Evolutionary conservation across 2,329 filamentous ascomycete genomes (phyloP).

Genomic region (Penicillium vulpinum): DNA sequence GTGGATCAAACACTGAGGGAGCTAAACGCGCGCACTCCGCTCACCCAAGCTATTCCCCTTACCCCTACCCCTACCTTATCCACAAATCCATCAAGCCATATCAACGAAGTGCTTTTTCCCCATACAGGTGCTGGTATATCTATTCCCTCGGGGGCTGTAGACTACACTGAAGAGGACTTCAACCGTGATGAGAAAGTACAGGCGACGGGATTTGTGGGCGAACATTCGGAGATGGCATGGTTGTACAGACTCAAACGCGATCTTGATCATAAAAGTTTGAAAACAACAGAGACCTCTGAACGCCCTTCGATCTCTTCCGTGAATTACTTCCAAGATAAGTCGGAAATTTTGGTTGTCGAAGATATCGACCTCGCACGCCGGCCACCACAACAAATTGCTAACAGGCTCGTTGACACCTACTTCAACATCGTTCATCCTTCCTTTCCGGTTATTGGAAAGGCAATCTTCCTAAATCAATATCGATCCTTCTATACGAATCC

Average conservation of each 20-base stretch:
- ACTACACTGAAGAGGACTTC: conserved; percentile 48
- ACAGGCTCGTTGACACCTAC: conserved; percentile 42
- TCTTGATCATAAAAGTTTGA: conserved; percentile 31
- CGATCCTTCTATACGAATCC: conserved; percentile 36
- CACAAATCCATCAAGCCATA: neutral
- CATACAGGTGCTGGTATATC: conserved; percentile 16
- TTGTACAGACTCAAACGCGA: conserved; percentile 43
- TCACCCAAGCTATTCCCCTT: neutral
- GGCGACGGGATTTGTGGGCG: conserved; percentile 46
- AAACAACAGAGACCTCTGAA: conserved; percentile 19
- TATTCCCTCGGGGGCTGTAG: conserved; percentile 37
- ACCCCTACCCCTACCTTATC: conserved; percentile 10
- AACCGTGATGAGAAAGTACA: conserved; percentile 41
- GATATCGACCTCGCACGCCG: conserved; percentile 39
- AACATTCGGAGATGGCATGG: conserved; percentile 48
- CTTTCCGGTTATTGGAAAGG: conserved; percentile 45
- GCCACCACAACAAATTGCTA: conserved; percentile 39
- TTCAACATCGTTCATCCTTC: conserved; percentile 42
- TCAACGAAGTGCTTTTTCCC: neutral
- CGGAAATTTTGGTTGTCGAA: conserved; percentile 34
- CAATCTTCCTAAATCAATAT: conserved; percentile 42
- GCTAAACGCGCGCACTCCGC: conserved; percentile 26
- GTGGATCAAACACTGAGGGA: conserved; percentile 38
- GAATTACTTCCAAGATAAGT: conserved; percentile 45
- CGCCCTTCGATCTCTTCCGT: conserved; percentile 33